phyloP scores from a whole-genome alignment of 805 yeast genomes.

The Ogataea kodamae region DNA sequence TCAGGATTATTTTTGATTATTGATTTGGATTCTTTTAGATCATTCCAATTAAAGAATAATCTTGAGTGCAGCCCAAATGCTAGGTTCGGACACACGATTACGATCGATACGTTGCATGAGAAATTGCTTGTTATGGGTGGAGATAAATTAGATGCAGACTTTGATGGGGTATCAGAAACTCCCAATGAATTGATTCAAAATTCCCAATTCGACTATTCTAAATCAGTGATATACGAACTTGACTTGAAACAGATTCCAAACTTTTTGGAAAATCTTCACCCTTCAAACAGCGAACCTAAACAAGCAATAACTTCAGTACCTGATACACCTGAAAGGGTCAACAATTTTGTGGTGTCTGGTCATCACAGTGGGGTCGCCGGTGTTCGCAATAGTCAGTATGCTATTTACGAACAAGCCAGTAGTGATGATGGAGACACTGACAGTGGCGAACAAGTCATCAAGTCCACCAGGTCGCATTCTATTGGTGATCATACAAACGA shows the following conservation, averaged over 20 bases:
- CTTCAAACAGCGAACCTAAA: not conserved
- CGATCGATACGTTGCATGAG: conserved; percentile 62
- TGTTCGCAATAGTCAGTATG: conserved; percentile 20
- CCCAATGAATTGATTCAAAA: conserved; percentile 26
- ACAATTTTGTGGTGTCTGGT: not conserved
- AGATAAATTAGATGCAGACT: conserved; percentile 65
- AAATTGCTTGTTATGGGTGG: conserved; percentile 89
- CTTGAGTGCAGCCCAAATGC: conserved; percentile 63
- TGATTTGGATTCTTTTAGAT: conserved; percentile 64
- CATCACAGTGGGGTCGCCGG: conserved; percentile 13
- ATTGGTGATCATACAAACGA: no score
- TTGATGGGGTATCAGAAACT: conserved; percentile 22
- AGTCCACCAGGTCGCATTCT: no score
- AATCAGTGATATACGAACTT: conserved; percentile 37
- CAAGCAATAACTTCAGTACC: not conserved
- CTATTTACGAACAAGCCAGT: conserved; percentile 19
- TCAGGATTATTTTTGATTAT: conserved; percentile 68
- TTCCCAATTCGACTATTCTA: conserved; percentile 29
- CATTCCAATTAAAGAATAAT: conserved; percentile 53
- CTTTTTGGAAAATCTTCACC: conserved; percentile 24
- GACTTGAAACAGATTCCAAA: conserved; percentile 27
- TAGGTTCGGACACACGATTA: conserved; percentile 87
- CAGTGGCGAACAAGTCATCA: no score
- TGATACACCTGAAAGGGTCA: not conserved
- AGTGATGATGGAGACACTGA: conserved; percentile 19